Percentiles rank a stretch among this genome's conserved stretches.
phyloP scores from a whole-genome alignment of 208 protist species.

The Phytomonas serpens region DNA sequence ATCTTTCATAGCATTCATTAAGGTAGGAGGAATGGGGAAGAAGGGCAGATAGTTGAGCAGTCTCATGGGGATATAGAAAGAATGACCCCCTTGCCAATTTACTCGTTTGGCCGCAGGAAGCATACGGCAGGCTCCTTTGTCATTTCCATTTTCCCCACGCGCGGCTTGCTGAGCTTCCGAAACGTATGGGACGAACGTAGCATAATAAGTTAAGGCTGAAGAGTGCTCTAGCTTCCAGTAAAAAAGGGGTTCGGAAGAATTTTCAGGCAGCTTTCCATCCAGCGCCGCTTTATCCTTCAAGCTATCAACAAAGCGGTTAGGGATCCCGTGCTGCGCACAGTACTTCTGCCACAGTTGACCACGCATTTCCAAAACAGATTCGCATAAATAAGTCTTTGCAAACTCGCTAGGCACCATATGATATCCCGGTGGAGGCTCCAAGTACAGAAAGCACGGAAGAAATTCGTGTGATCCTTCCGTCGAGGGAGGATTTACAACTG shows the following conservation, averaged over 20 bases:
- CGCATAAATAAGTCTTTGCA: slow-evolving; percentile 10
- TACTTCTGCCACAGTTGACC: not conserved
- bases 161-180: no score
- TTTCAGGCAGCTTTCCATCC: not conserved
- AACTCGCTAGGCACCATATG: slow-evolving; percentile 9
- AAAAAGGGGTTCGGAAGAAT: not conserved
- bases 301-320: not conserved
- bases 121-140: not conserved
- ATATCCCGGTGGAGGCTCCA: slow-evolving; percentile 9
- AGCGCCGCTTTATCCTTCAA: not conserved
- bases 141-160: not conserved
- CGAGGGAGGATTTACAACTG: not conserved
- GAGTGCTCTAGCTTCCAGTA: not conserved
- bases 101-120: not conserved
- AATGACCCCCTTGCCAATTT: not conserved
- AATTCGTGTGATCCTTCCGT: not conserved
- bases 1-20: not conserved
- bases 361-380: not conserved
- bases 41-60: slow-evolving; percentile 23
- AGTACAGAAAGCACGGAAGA: not conserved
- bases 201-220: not conserved
- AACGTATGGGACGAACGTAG: not conserved
- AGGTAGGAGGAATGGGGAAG: slow-evolving; percentile 19
- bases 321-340: not conserved
- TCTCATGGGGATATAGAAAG: slow-evolving; percentile 14